Evolutionary conservation across 2,329 filamentous ascomycete species (phyloP).

Genomic region (Pseudopyrenochaeta lycopersici): DNA sequence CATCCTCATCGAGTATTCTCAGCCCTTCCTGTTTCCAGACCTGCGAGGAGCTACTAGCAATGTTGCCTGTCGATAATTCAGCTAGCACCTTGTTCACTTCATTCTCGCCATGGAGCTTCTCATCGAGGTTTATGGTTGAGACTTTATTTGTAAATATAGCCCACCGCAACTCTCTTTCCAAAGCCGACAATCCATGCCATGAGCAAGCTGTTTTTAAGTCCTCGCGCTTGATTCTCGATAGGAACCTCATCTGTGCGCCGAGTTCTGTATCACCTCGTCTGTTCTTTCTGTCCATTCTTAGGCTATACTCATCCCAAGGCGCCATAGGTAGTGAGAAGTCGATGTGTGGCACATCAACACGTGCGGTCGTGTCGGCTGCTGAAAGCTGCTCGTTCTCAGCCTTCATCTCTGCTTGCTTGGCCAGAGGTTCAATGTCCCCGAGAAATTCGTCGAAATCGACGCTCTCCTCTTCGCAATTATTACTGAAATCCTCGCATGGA

Average conservation of each 20-base stretch:
- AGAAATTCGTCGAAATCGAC: constrained; percentile 44
- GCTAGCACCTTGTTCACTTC: constrained; percentile 47
- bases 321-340: constrained; percentile 53
- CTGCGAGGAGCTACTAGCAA: constrained; percentile 52
- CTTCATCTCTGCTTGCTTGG: constrained; percentile 43
- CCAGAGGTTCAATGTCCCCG: constrained; percentile 47
- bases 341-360: constrained; percentile 60
- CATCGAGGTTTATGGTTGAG: constrained; percentile 48
- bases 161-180: constrained; percentile 57
- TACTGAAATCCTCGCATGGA: constrained; percentile 29
- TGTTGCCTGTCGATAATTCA: constrained; percentile 40
- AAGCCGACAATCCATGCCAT: constrained; percentile 54
- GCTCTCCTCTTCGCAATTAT: constrained; percentile 13
- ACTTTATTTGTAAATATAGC: constrained; percentile 56
- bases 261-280: constrained; percentile 29
- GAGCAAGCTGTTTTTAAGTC: constrained; percentile 36
- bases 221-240: constrained; percentile 47
- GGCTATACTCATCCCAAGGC: constrained; percentile 57
- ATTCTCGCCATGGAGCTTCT: constrained; percentile 53
- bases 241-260: constrained; percentile 40
- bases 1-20: constrained; percentile 54
- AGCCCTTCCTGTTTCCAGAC: constrained; percentile 61
- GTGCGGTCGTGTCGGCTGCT: constrained; percentile 57
- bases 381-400: constrained; percentile 57
- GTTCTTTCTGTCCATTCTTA: constrained; percentile 12